Evolutionary conservation across 1,284 basidiomycete species (phyloP).

Genomic region (Volvariella surrecta): DNA sequence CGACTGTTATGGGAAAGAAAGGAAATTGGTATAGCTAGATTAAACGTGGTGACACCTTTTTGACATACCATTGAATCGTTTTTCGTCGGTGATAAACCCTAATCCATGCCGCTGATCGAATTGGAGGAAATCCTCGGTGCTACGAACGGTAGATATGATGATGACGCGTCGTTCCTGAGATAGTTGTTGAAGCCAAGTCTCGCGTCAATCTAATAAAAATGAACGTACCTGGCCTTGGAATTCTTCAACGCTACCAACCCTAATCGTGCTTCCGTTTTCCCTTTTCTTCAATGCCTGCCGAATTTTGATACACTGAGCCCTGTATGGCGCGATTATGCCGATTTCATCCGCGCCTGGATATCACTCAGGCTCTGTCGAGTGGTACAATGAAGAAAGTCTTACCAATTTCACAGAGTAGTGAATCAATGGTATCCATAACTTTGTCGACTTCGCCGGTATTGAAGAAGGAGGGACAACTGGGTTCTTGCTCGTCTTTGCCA

Average conservation of each 20-base stretch:
- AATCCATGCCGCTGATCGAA: conserved; percentile 50
- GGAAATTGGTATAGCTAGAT: no score
- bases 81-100: conserved; percentile 56
- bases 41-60: neutral
- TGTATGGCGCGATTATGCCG: conserved; percentile 45
- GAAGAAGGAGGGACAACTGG: conserved; percentile 57
- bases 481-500: conserved; percentile 53
- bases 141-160: conserved; percentile 58
- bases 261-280: conserved; percentile 28
- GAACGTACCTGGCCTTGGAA: conserved; percentile 50
- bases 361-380: no score
- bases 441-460: conserved; percentile 47
- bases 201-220: neutral
- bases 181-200: conserved; percentile 2
- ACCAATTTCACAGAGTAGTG: conserved; percentile 12
- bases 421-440: conserved; percentile 38
- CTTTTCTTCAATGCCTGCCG: conserved; percentile 23
- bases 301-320: conserved; percentile 42
- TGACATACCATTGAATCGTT: conserved; percentile 58
- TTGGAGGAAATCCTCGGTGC: conserved; percentile 44
- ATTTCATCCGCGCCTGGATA: conserved; percentile 11
- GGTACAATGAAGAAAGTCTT: no score
- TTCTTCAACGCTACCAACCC: conserved; percentile 53
- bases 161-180: conserved; percentile 59
- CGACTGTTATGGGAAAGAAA: conserved; percentile 12